Percentiles rank a stretch among this genome's conserved stretches.
Conservation (phyloP, 495 filamentous ascomycete genomes). For the Elasticomyces elasticus region DNA sequence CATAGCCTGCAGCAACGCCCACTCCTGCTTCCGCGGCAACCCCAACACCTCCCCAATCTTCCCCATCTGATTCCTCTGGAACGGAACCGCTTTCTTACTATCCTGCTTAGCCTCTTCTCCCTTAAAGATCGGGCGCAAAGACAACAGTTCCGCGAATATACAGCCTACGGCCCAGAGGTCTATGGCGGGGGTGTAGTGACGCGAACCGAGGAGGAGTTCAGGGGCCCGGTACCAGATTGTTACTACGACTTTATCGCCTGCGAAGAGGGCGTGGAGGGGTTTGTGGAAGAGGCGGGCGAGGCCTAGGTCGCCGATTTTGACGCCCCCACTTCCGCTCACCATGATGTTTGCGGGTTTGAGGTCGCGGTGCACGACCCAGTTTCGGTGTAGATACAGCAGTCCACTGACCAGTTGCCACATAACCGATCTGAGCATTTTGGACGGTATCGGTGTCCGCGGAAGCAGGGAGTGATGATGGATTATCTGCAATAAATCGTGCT, state of each 20-base stretch:
- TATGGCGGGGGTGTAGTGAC: conserved; percentile 92
- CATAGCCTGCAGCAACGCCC: conserved; percentile 72
- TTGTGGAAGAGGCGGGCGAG: conserved; percentile 90
- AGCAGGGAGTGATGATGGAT: conserved; percentile 95
- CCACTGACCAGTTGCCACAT: conserved; percentile 92
- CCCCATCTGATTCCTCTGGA: conserved; percentile 96
- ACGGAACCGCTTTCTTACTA: conserved; percentile 89
- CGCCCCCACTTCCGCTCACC: conserved; percentile 79
- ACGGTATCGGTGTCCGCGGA: conserved; percentile 75
- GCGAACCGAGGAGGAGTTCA: conserved; percentile 78
- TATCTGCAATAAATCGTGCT: conserved; percentile 94
- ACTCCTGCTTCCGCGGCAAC: conserved; percentile 75
- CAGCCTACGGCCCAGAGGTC: conserved; percentile 97
- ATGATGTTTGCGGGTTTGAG: conserved; percentile 98
- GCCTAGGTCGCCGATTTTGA: conserved; percentile 89
- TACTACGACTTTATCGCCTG: conserved; percentile 95
- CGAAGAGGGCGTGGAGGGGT: conserved; percentile 79
- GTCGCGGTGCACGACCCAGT: conserved; percentile 96
- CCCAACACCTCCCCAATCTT: conserved; percentile 97
- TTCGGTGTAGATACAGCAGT: conserved; percentile 85
- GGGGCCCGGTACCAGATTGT: conserved; percentile 99
- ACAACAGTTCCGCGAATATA: conserved; percentile 91
- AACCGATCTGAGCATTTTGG: conserved; percentile 78
- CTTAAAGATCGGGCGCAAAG: conserved; percentile 91
- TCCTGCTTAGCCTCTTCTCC: conserved; percentile 99